Base-by-base conservation (phyloP, 2,329 filamentous ascomycete genomes). In the Aspergillus novoparasiticus region DNA sequence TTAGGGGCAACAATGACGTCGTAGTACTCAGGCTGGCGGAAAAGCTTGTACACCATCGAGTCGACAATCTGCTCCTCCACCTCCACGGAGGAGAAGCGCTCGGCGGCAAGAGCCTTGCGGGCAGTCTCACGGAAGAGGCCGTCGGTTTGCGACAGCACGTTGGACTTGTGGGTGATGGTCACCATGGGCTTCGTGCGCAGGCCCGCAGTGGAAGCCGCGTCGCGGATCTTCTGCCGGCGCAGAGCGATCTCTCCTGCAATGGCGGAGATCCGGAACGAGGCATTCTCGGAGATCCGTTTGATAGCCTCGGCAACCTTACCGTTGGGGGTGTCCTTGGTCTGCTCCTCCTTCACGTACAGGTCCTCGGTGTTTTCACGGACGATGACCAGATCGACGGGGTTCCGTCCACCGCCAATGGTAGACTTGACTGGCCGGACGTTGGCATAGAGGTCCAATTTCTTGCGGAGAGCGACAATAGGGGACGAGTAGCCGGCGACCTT, bases 311-410 rank as follows among this genome's bases (percentile, higher is more conserved):
- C 94, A 62, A 98, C 91, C 82, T 93, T 94, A 79, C 90, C 89
- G 60, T 83, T 80, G 41, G 89, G 84, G 36, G 86, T 88, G 59
- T 92, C 87, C 76, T 87, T 90, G 26, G 93, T 97, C 78, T 85
- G 90, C 84, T 99, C 95, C 79, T 98, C 91, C 84, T 98, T 98
- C 72, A 99, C 94, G 81, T 97, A 97, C 46, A 99, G 86, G 78
- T 99, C 95, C 83, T 99, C 95, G 36, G 95, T 99, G 84, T 99
- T 99, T 82, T 99, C 95, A 69, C 95, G 92, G 60, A 98, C 95
- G 73, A 98, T 99, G 74, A 99, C 95, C 79, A 99, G 90, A 82
- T 99, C 95, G 75, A 97, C 93, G 67, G 91, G 90, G 73, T 79
- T 78, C 61, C 76, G 76, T 66, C 77, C 76, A 45, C 77, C 75